These are phyloP conservation scores for Mortierella antarctica DNA, from an alignment of 192 early-diverging fungal species.

Conservation along the genomic window DNA sequence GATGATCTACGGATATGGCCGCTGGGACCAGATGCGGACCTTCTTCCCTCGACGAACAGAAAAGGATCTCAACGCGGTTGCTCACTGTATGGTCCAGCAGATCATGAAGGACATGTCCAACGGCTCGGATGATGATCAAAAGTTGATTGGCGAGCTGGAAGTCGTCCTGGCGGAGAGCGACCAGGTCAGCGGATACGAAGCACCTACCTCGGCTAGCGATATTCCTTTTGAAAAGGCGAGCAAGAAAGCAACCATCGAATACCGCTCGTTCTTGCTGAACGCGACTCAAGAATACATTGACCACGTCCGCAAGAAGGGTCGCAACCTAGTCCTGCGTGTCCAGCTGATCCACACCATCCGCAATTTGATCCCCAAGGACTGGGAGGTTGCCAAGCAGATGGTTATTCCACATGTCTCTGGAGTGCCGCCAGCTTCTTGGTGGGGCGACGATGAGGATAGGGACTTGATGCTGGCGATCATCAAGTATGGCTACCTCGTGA, in stretches of 20 bases:
- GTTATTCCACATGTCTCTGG: conserved; percentile 73
- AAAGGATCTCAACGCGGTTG: conserved; percentile 69
- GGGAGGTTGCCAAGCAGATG: conserved; percentile 68
- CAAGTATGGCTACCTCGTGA: conserved; percentile 78
- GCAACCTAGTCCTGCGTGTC: conserved; percentile 77
- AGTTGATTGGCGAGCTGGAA: conserved; percentile 73
- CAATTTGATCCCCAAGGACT: conserved; percentile 73
- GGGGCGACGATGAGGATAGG: conserved; percentile 86
- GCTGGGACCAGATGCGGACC: conserved; percentile 72
- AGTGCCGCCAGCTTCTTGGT: conserved; percentile 69
- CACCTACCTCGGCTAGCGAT: conserved; percentile 47
- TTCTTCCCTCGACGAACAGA: conserved; percentile 66
- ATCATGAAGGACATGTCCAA: conserved; percentile 60
- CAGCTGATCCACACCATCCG: conserved; percentile 83
- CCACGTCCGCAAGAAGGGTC: conserved; percentile 72
- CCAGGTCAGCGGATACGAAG: conserved; percentile 56
- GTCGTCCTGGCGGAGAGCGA: conserved; percentile 54
- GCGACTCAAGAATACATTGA: conserved; percentile 80
- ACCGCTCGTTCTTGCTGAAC: conserved; percentile 75
- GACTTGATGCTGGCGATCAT: conserved; percentile 82
- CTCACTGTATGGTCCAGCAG: conserved; percentile 61
- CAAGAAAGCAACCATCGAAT: conserved; percentile 74
- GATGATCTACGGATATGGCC: conserved; percentile 72
- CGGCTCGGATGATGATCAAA: conserved; percentile 68
- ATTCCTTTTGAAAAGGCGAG: conserved; percentile 74